A percentile compares a stretch with the other conserved stretches of the same genome.
These are phyloP conservation scores for Hypholoma sublateritium DNA, from an alignment of 768 basidiomycete species.

Conservation along the genomic window DNA sequence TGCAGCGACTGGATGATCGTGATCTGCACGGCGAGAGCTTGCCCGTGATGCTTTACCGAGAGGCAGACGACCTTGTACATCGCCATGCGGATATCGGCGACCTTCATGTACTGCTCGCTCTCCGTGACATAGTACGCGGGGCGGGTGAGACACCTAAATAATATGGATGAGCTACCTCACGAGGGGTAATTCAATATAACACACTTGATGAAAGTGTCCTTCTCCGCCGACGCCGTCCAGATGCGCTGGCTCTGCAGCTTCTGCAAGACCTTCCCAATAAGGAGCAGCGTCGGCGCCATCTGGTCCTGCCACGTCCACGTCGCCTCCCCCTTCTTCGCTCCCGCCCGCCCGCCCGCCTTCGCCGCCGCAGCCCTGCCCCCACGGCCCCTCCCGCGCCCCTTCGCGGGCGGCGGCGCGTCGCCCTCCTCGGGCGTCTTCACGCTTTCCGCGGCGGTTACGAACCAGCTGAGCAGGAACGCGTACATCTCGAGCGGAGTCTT, in stretches of 20 bases:
- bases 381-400: conserved; percentile 49
- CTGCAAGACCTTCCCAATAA: conserved; percentile 73
- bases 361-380: conserved; percentile 53
- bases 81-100: conserved; percentile 61
- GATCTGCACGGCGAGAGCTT: conserved; percentile 82
- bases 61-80: conserved; percentile 88
- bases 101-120: conserved; percentile 87
- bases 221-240: conserved; percentile 86
- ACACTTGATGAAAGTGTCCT: conserved; percentile 87
- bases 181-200: not conserved
- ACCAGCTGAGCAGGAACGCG: conserved; percentile 92
- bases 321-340: conserved; percentile 40
- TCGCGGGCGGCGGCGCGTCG: conserved; percentile 47
- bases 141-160: conserved; percentile 77
- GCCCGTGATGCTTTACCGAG: conserved; percentile 89
- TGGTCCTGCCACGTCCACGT: conserved; percentile 81
- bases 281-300: conserved; percentile 63
- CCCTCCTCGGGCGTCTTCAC: conserved; percentile 54
- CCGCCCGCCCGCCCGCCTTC: conserved; percentile 30
- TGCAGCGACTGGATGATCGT: conserved; percentile 89
- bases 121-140: conserved; percentile 88
- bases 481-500: conserved; percentile 85
- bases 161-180: not conserved
- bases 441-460: conserved; percentile 78
- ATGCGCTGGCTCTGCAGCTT: conserved; percentile 68